Evolutionary conservation across 1,139 yeast species (phyloP).

Genomic region (Scheffersomyces stambukii): DNA sequence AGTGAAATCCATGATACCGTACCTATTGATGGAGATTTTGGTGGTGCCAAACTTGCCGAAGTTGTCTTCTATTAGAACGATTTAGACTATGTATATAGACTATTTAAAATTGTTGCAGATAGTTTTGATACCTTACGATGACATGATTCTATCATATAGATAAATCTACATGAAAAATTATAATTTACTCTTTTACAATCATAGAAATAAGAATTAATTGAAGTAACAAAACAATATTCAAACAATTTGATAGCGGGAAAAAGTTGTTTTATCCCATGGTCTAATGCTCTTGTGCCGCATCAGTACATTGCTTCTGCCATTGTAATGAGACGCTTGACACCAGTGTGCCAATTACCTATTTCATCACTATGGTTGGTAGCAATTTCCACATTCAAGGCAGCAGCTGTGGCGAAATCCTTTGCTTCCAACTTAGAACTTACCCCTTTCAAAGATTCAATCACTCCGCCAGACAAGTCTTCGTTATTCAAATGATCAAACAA

Average conservation of each 20-base stretch:
- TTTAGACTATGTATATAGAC: conserved; percentile 1
- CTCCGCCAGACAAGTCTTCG: conserved; percentile 57
- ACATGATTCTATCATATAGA: too few species aligned
- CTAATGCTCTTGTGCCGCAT: background rate
- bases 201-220: too few species aligned
- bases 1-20: conserved; percentile 41
- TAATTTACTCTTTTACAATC: too few species aligned
- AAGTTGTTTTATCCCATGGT: background rate
- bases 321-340: conserved; percentile 82
- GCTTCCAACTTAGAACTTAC: conserved; percentile 49
- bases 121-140: conserved; percentile 2
- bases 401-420: conserved; percentile 60
- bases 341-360: conserved; percentile 90
- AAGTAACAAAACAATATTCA: too few species aligned
- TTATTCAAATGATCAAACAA: conserved; percentile 79
- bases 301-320: conserved; percentile 54
- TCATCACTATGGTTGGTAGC: conserved; percentile 67
- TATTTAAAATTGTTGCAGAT: conserved; percentile 1
- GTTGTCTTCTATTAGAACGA: conserved; percentile 31
- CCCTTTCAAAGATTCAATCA: conserved; percentile 50
- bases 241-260: too few species aligned
- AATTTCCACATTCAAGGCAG: conserved; percentile 52
- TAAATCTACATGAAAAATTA: background rate
- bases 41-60: conserved; percentile 59
- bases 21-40: conserved; percentile 26